phyloP scores from a whole-genome alignment of 169 alveolate genomes.

The Plasmodium falciparum region DNA sequence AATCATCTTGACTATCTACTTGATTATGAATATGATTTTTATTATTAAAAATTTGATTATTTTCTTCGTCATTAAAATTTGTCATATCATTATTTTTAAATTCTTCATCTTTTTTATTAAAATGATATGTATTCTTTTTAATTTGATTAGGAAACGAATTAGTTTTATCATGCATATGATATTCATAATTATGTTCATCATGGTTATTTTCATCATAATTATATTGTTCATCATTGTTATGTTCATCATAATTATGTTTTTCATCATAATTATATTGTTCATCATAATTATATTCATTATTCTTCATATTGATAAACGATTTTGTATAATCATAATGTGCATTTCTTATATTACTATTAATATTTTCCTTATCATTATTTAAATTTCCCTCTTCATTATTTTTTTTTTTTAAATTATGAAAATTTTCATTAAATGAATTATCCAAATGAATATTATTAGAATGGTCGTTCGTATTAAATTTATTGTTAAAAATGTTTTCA shows the following conservation, averaged over 20 bases:
- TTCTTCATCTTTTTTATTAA: conserved; percentile 11
- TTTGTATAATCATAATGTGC: no score
- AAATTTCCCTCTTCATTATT: neutral
- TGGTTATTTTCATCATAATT: neutral
- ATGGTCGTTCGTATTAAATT: neutral
- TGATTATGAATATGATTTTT: neutral
- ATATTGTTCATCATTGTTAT: no score
- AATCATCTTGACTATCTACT: neutral
- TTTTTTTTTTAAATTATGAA: neutral
- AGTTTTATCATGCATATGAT: neutral
- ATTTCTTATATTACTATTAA: no score
- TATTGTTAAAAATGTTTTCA: neutral
- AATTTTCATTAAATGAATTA: neutral
- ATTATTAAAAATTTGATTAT: neutral
- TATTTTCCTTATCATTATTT: neutral
- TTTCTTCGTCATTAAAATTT: conserved; percentile 11
- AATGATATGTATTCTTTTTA: conserved; percentile 18
- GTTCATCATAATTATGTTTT: neutral
- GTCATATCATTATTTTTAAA: conserved; percentile 18
- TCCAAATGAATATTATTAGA: neutral
- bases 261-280: neutral
- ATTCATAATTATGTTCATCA: neutral
- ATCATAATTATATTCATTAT: neutral
- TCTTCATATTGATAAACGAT: no score
- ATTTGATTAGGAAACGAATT: neutral